Percentiles rank a stretch among this genome's conserved stretches.
These are phyloP conservation scores for Marasmius fiardii DNA, from an alignment of 1,284 basidiomycete genomes.

Conservation along the genomic window DNA sequence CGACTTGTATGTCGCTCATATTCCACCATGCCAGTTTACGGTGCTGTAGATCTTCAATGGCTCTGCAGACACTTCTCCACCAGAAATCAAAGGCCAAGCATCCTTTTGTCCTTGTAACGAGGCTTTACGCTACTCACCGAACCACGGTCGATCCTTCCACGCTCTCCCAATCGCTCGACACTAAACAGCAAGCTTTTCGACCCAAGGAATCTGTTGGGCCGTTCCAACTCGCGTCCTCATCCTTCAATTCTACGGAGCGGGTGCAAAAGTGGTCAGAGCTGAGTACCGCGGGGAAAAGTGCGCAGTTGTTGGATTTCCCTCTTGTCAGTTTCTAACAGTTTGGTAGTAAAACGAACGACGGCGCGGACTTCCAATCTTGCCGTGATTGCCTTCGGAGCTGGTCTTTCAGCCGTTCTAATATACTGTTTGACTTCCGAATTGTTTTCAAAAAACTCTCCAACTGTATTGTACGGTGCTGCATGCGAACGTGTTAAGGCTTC, in stretches of 20 bases:
- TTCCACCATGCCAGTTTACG: too few relatives aligned
- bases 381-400: constrained; percentile 83
- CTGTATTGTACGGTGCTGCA: constrained; percentile 83
- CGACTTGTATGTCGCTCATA: too few relatives aligned
- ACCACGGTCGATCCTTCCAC: constrained; percentile 45
- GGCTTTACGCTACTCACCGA: constrained; percentile 44
- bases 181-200: constrained; percentile 36
- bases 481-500: constrained; percentile 82
- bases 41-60: not conserved
- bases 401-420: constrained; percentile 75
- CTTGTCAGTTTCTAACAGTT: constrained; percentile 6
- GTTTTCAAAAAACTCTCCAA: constrained; percentile 91
- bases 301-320: constrained; percentile 23
- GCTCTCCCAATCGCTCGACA: constrained; percentile 68
- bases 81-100: not conserved
- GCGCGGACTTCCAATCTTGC: constrained; percentile 78
- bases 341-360: constrained; percentile 72
- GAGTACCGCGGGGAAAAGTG: constrained; percentile 79
- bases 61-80: constrained; percentile 1
- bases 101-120: not conserved
- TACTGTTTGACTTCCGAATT: constrained; percentile 87
- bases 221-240: constrained; percentile 70
- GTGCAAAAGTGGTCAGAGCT: constrained; percentile 82
- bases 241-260: constrained; percentile 49
- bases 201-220: constrained; percentile 64